Conservation (phyloP, 129 eudicot genomes). For the Tagetes erecta region DNA sequence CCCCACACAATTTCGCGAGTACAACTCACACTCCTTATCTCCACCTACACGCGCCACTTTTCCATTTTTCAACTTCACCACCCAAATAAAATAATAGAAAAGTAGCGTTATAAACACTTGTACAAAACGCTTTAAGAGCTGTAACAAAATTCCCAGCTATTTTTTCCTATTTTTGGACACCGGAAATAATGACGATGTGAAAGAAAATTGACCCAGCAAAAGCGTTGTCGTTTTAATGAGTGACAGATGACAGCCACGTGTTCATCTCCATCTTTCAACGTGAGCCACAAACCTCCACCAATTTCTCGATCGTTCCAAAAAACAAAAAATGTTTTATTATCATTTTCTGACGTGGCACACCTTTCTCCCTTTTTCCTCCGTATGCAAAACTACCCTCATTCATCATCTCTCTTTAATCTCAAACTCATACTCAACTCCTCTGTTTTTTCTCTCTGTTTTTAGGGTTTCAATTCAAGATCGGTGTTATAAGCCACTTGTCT, state of each 20-base stretch:
- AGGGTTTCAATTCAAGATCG: slow-evolving; percentile 18
- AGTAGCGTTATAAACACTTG: background rate
- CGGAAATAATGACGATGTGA: slow-evolving; percentile 18
- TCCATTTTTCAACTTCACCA: background rate
- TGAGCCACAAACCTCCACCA: slow-evolving; percentile 68
- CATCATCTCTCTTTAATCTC: slow-evolving; percentile 17
- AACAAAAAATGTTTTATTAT: background rate
- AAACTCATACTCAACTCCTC: slow-evolving; percentile 8
- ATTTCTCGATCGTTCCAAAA: slow-evolving; percentile 53
- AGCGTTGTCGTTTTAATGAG: slow-evolving; percentile 34
- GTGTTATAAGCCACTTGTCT: slow-evolving; percentile 4
- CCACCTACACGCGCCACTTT: slow-evolving; percentile 39
- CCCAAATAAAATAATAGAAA: too few relatives aligned
- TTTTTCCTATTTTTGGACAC: background rate
- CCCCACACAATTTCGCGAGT: slow-evolving; percentile 23
- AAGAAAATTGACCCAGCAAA: slow-evolving; percentile 21
- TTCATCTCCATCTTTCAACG: slow-evolving; percentile 41
- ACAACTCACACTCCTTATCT: slow-evolving; percentile 35
- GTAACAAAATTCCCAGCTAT: background rate
- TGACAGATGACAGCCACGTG: slow-evolving; percentile 59
- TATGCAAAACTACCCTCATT: slow-evolving; percentile 29
- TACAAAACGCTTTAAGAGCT: background rate
- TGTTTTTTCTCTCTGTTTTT: background rate
- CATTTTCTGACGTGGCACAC: slow-evolving; percentile 51
- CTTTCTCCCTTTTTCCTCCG: slow-evolving; percentile 35